These are phyloP conservation scores for Starmerella asiatica DNA, from an alignment of 805 yeast genomes.

Conservation along the genomic window DNA sequence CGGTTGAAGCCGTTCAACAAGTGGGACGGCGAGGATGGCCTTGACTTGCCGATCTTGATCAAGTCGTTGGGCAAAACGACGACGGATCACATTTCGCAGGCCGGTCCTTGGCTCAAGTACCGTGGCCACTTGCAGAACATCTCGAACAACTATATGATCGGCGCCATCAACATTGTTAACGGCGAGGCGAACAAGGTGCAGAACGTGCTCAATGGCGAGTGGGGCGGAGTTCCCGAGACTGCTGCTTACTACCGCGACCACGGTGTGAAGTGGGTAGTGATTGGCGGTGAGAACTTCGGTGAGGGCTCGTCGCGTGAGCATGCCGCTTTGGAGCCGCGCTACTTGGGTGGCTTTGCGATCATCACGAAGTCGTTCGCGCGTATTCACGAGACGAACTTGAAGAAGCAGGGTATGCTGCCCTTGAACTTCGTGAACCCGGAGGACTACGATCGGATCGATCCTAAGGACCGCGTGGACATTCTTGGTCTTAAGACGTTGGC, in stretches of 20 bases:
- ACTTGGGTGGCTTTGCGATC: conserved; percentile 95
- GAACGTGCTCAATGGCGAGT: conserved; percentile 84
- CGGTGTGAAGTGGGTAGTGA: conserved; percentile 90
- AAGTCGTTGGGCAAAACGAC: conserved; percentile 97
- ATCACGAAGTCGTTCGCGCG: conserved; percentile 96
- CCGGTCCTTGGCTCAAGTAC: conserved; percentile 99
- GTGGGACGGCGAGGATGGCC: conserved; percentile 94
- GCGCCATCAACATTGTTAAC: conserved; percentile 95
- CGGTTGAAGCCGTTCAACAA: conserved; percentile 82
- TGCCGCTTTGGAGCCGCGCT: conserved; percentile 99
- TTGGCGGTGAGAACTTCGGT: conserved; percentile 98
- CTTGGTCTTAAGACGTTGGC: conserved; percentile 72
- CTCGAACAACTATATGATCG: conserved; percentile 98
- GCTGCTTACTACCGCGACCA: conserved; percentile 89
- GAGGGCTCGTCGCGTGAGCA: conserved; percentile 99
- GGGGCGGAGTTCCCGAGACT: conserved; percentile 92
- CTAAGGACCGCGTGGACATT: conserved; percentile 79
- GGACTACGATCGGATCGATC: conserved; percentile 87
- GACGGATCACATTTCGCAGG: conserved; percentile 98
- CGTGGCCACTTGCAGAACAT: conserved; percentile 99
- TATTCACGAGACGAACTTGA: conserved; percentile 98
- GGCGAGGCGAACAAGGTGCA: conserved; percentile 82
- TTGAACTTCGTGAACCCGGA: conserved; percentile 79
- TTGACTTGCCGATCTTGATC: conserved; percentile 80
- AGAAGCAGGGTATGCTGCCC: conserved; percentile 98